Conservation (phyloP, 2,329 filamentous ascomycete genomes). For the Teratosphaeria epicoccoides region DNA sequence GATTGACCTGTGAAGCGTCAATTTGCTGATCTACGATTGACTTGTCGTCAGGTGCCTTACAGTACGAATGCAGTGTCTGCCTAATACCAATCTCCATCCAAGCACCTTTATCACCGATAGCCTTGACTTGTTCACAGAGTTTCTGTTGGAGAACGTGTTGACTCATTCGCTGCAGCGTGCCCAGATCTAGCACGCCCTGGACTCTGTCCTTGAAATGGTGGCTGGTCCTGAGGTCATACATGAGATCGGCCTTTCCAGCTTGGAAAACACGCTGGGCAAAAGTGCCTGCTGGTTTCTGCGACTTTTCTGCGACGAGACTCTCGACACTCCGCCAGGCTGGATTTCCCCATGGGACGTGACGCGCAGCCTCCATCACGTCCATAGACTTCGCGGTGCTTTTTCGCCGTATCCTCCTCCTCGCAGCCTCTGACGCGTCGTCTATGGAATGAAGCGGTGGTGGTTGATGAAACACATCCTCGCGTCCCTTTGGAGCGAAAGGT, state of each 20-base stretch:
- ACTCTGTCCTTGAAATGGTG: slow-evolving; percentile 8
- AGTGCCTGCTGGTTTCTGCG: slow-evolving; percentile 1
- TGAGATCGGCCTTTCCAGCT: slow-evolving; percentile 12
- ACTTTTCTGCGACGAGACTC: slow-evolving; percentile 2
- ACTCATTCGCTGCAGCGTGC: slow-evolving; percentile 12
- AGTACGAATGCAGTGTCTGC: slow-evolving; percentile 15
- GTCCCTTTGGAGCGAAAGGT: slow-evolving; percentile 3
- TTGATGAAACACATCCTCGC: not conserved
- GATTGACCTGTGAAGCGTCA: slow-evolving; percentile 6
- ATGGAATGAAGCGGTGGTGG: slow-evolving; percentile 1
- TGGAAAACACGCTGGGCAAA: slow-evolving; percentile 14
- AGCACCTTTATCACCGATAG: slow-evolving; percentile 10
- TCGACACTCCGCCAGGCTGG: not conserved
- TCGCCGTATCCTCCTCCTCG: not conserved
- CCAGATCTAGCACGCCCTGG: slow-evolving; percentile 13
- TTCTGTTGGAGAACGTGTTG: slow-evolving; percentile 15
- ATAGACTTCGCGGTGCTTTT: slow-evolving; percentile 1
- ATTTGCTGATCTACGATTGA: not conserved
- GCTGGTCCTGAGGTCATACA: slow-evolving; percentile 8
- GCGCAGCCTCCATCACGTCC: slow-evolving; percentile 6
- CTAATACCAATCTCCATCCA: slow-evolving; percentile 16
- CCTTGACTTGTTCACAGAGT: slow-evolving; percentile 15
- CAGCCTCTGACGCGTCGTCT: not conserved
- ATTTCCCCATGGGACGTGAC: not conserved
- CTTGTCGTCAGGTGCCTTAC: not conserved